phyloP scores from a whole-genome alignment of 768 basidiomycete species.

The Trametes gibbosa region DNA sequence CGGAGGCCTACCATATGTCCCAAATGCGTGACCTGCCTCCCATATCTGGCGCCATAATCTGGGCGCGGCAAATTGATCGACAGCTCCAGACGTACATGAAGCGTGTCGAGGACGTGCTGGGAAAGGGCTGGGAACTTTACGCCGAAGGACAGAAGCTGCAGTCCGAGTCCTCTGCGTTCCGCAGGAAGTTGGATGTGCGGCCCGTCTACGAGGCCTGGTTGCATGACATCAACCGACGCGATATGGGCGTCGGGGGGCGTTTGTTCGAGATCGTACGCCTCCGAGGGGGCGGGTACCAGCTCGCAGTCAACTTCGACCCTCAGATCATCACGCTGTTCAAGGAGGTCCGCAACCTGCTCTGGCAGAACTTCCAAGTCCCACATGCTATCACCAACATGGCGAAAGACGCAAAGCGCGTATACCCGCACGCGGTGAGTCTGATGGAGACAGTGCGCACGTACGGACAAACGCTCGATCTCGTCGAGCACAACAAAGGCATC shows the following conservation, averaged over 20 bases:
- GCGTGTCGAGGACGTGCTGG: conserved; percentile 96
- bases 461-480: conserved; percentile 89
- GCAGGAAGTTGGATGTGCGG: conserved; percentile 92
- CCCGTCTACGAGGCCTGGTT: conserved; percentile 97
- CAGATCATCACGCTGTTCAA: conserved; percentile 99
- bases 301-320: conserved; percentile 96
- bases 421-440: conserved; percentile 94
- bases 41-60: conserved; percentile 97
- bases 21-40: conserved; percentile 98
- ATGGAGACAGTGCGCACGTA: conserved; percentile 99
- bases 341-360: conserved; percentile 92
- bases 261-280: conserved; percentile 87
- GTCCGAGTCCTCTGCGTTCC: conserved; percentile 86
- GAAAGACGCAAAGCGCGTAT: conserved; percentile 97
- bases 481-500: conserved; percentile 87
- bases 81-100: conserved; percentile 98
- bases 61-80: conserved; percentile 98
- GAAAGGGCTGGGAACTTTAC: conserved; percentile 98
- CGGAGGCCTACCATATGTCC: conserved; percentile 96
- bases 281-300: conserved; percentile 73
- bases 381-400: conserved; percentile 95
- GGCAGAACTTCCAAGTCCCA: conserved; percentile 95
- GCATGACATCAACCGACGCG: conserved; percentile 89
- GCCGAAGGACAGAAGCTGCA: conserved; percentile 99
- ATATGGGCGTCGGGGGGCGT: conserved; percentile 88